Base-by-base conservation (phyloP, 352 stramenopile species). In the Aphanomyces astaci region DNA sequence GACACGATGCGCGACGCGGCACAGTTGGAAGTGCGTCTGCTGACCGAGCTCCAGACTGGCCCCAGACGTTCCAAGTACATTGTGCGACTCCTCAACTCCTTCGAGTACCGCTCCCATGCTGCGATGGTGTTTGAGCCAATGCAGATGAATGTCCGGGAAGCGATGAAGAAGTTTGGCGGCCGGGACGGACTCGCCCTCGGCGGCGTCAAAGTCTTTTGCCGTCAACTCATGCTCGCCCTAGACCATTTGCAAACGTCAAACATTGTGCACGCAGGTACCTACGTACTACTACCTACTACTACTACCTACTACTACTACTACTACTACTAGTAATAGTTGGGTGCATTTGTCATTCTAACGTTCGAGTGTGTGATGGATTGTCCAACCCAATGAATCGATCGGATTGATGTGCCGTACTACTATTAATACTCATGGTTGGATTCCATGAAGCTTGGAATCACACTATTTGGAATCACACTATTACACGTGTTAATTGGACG, bases 1-100 rank as follows among this genome's bases (percentile, higher is more conserved):
- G 96, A 99, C 55, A 89, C 96, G 22, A 99, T 99, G 97, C 86
- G 88, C 4, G 98, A 98, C 60, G 96, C 96, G 2, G 95, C 95
- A 2, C 76, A 95, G 70, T 92, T 75, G 0, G 91, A 97, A 67
- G 73, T 95, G 15, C 79, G 75, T 51, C 66, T 97, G 1, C 70
- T 98, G n/a, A 78, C 82, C 0, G 79, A 93, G 49, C 72, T 98
- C 2, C 72, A 81, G 0, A 75, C 75, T n/a, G 89, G 96, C 46
- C 71, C 76, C 24, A 77, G 87, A 10, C 81, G 94, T 56, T 91
- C 87, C 62, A 91, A 92, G 45, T 85, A 96, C 64, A 91, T 88
- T 48, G 84, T 98, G 24, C 81, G 86, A 15, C 72, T 97, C 11
- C 73, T 96, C 0, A 79, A 92, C 24, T 78, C 75, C 3, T 97